These are phyloP conservation scores for Echinochloa phyllopogon DNA, from an alignment of 176 grass and related monocot genomes.

Conservation along the genomic window DNA sequence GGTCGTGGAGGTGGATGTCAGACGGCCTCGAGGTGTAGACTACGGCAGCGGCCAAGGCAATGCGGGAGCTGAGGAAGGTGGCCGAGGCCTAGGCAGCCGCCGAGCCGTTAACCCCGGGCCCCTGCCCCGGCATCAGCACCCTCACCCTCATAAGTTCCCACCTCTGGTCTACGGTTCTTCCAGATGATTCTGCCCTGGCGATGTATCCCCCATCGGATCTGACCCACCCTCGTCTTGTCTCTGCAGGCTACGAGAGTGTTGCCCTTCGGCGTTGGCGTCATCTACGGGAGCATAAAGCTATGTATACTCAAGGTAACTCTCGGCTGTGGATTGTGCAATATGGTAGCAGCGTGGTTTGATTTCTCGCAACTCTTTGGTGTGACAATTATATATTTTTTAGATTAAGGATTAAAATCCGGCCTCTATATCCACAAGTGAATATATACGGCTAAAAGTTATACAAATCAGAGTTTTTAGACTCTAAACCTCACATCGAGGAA, in stretches of 20 bases:
- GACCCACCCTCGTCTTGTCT: not conserved
- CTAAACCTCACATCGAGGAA: too few relatives aligned
- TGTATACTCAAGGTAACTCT: slow-evolving; percentile 69
- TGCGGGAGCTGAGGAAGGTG: too few relatives aligned
- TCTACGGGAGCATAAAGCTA: slow-evolving; percentile 88
- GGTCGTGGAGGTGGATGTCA: too few relatives aligned
- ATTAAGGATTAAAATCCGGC: too few relatives aligned
- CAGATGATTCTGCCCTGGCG: not conserved
- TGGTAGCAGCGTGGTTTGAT: too few relatives aligned
- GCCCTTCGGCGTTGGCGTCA: slow-evolving; percentile 63
- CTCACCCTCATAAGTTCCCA: slow-evolving; percentile 62
- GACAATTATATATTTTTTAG: not conserved
- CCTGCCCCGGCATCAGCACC: slow-evolving; percentile 90
- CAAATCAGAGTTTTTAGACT: too few relatives aligned
- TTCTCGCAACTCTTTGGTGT: not conserved
- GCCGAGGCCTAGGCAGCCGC: not conserved
- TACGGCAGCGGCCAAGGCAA: too few relatives aligned
- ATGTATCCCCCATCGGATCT: slow-evolving; percentile 35
- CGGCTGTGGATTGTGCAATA: not conserved
- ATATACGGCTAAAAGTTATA: too few relatives aligned
- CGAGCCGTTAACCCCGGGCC: slow-evolving; percentile 76
- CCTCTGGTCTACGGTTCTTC: not conserved
- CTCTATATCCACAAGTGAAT: too few relatives aligned
- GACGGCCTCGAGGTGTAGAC: too few relatives aligned
- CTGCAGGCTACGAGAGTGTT: slow-evolving; percentile 76